Percentiles rank a stretch among this genome's conserved stretches.
phyloP scores from a whole-genome alignment of 176 grass and related monocot genomes.

The Avena atlantica region DNA sequence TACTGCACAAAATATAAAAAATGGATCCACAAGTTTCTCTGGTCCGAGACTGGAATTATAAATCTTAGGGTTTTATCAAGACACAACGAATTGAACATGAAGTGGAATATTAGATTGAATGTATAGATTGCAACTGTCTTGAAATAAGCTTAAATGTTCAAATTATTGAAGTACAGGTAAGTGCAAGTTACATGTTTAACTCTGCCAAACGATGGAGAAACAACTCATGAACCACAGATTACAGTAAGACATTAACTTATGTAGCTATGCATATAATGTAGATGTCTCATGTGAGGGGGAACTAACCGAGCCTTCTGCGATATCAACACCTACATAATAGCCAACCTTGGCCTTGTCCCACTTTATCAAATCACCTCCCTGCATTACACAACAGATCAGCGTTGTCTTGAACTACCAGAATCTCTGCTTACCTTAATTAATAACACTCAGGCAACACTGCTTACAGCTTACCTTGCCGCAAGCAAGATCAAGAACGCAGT shows the following conservation, averaged over 20 bases:
- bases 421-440: not conserved
- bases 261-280: not conserved
- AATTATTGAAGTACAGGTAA: not conserved
- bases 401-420: not conserved
- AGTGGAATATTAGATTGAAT: not conserved
- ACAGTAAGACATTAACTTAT: not conserved
- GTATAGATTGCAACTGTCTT: not conserved
- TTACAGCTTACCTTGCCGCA: conserved; percentile 77
- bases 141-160: not conserved
- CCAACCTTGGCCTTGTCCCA: conserved; percentile 93
- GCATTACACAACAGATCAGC: conserved; percentile 32
- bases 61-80: conserved; percentile 19
- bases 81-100: not conserved
- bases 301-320: conserved; percentile 81
- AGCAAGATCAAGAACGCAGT: conserved; percentile 94
- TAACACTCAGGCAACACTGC: too few species aligned
- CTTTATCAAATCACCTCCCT: conserved; percentile 98
- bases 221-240: not conserved
- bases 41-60: not conserved
- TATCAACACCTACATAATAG: conserved; percentile 93
- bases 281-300: not conserved
- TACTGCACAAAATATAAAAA: not conserved
- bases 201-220: not conserved
- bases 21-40: not conserved
- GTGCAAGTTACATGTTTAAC: not conserved